Evolutionary conservation across 768 basidiomycete genomes (phyloP).

Genomic region (Termitomyces sp.): DNA sequence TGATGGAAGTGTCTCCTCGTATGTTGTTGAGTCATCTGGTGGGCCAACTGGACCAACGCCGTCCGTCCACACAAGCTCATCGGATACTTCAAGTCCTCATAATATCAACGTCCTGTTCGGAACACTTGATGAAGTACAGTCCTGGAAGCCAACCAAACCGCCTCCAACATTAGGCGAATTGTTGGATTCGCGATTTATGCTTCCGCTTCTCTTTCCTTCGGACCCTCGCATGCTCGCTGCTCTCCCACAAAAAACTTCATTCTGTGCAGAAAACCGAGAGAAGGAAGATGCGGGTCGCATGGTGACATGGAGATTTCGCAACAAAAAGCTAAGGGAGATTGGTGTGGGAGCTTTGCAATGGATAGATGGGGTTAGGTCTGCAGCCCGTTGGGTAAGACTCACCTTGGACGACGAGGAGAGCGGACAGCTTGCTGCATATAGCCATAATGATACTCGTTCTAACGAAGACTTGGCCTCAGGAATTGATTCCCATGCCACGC

Average conservation of each 20-base stretch:
- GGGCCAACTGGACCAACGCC: conserved; percentile 22
- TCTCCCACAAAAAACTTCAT: conserved; percentile 42
- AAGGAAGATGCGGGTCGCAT: conserved; percentile 16
- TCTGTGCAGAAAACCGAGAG: conserved; percentile 24
- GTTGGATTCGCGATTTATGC: conserved; percentile 89
- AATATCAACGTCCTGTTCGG: conserved; percentile 83
- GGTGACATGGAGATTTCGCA: conserved; percentile 55
- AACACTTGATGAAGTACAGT: conserved; percentile 49
- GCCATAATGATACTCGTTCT: conserved; percentile 22
- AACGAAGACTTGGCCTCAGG: conserved; percentile 16
- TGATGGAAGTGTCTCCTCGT: conserved; percentile 51
- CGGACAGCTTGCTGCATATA: conserved; percentile 18
- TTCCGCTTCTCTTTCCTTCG: conserved; percentile 79
- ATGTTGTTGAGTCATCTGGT: conserved; percentile 34
- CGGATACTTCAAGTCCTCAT: conserved; percentile 33
- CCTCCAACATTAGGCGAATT: conserved; percentile 86
- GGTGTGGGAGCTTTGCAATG: conserved; percentile 56
- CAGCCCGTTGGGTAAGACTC: conserved; percentile 53
- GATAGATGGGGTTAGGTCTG: conserved; percentile 61
- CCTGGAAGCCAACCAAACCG: conserved; percentile 74
- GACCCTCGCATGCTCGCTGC: conserved; percentile 76
- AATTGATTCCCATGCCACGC: conserved; percentile 43
- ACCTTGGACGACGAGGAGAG: conserved; percentile 35
- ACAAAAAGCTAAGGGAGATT: conserved; percentile 56
- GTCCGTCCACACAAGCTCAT: conserved; percentile 28